Base-by-base conservation (phyloP, 192 early-diverging fungal species). In the Linnemannia exigua region DNA sequence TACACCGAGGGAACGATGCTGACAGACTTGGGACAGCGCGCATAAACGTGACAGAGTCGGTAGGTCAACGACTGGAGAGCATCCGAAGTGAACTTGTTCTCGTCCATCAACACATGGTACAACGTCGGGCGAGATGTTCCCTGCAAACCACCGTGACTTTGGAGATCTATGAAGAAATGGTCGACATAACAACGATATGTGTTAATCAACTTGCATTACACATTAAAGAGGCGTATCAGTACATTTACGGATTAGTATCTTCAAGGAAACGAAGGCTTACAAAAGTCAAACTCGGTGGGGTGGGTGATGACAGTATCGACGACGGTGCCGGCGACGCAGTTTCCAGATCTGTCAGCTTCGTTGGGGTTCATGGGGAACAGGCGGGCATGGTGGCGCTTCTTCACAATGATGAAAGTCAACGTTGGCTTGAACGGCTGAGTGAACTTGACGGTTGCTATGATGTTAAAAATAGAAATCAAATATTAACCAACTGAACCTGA, bases 111-210 rank as follows among this genome's bases (percentile, higher is more conserved):
- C 5, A 97, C 96, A 70, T 94, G 93, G 92, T 98, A 98, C 87
- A 96, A 93, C 0, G 96, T 96, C 0, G 97, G 96, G 37, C 96
- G 93, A 44, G 96, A 97, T 0, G 97, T 97, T 51, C 97, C 97
- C 79, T 97, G 97, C 46, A 97, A 90, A 33, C 97, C 97, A 0
- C 94, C 93, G 75, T 98, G 97, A 38, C 95, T 93, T 81, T 94
- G 94, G 67, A 98, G 84, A 74, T 94, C 88, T 89, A 63, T 28
- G 22, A 31, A 12, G 0, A 28, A 25, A 28, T 11, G n/a, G n/a
- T n/a, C n/a, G n/a, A 16, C 1, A 22, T 33, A 3, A 63, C 3
- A 14, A 25, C 12, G 70, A 28, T 1, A 1, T 3, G 70, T n/a
- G 28, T 72, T 50, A 33, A 16, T 72, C 41, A 44, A 15, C 6